A percentile compares a stretch with the other conserved stretches of the same genome.
phyloP scores from a whole-genome alignment of 106 monocot species.

The Dendrobium catenatum region DNA sequence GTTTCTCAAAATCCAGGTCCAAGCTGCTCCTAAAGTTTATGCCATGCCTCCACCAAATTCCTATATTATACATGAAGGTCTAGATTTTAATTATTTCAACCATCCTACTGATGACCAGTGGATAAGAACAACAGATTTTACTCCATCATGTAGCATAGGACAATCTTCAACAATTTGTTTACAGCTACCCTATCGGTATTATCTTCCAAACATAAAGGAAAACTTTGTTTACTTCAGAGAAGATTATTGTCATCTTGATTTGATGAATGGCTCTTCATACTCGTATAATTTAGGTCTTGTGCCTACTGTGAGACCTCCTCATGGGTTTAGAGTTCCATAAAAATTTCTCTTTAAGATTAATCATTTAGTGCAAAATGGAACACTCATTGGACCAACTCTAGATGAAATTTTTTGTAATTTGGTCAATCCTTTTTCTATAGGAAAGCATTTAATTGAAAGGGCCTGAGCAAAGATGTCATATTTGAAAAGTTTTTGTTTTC shows the following conservation, averaged over 20 bases:
- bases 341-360: constrained; percentile 76
- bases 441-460: constrained; percentile 38
- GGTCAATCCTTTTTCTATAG: constrained; percentile 23
- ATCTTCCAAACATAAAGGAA: constrained; percentile 42
- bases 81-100: constrained; percentile 38
- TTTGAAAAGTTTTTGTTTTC: constrained; percentile 46
- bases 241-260: constrained; percentile 20
- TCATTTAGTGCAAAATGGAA: constrained; percentile 79
- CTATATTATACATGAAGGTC: constrained; percentile 23
- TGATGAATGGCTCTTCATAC: constrained; percentile 30
- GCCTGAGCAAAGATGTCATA: constrained; percentile 58
- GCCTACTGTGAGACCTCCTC: constrained; percentile 52
- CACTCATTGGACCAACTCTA: constrained; percentile 68
- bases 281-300: constrained; percentile 49
- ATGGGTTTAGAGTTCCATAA: constrained; percentile 36
- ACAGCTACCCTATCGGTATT: constrained; percentile 31
- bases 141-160: constrained; percentile 54
- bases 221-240: constrained; percentile 52
- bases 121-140: constrained; percentile 83
- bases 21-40: constrained; percentile 74
- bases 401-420: constrained; percentile 39
- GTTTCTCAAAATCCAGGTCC: constrained; percentile 67
- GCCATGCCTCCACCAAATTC: constrained; percentile 9
- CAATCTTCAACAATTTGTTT: constrained; percentile 73
- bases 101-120: constrained; percentile 62